These are phyloP conservation scores for Candida tunisiensis DNA, from an alignment of 1,139 yeast genomes.

Conservation along the genomic window DNA sequence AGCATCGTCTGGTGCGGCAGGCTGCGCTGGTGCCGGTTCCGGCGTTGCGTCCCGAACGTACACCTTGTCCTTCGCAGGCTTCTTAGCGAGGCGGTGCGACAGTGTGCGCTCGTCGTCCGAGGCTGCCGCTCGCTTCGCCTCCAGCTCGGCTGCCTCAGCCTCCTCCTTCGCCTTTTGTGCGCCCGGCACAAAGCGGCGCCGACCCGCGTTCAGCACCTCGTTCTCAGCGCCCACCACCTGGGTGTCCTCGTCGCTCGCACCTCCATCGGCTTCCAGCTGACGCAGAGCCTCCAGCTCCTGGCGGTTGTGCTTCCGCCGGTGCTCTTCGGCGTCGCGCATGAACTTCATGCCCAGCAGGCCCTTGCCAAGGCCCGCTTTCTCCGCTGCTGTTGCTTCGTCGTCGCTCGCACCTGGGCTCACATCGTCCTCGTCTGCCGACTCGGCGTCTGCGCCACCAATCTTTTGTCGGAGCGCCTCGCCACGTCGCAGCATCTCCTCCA, in stretches of 20 bases:
- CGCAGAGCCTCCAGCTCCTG: conserved; percentile 6
- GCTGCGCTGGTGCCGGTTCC: conserved; percentile 1
- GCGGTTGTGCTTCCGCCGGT: conserved; percentile 8
- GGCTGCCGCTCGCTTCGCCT: no score
- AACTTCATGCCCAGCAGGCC: conserved; percentile 91
- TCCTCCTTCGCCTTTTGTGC: conserved; percentile 32
- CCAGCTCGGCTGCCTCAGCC: conserved; percentile 28
- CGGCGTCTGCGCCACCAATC: conserved; percentile 49
- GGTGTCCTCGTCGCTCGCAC: conserved; percentile 18
- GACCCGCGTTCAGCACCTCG: conserved; percentile 43
- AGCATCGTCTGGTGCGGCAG: conserved; percentile 1
- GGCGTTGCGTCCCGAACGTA: conserved; percentile 1
- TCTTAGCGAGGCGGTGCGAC: conserved; percentile 23
- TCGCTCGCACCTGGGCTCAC: conserved; percentile 10
- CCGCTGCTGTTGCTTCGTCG: conserved; percentile 11
- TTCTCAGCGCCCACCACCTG: conserved; percentile 25
- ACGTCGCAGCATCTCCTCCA: conserved; percentile 86
- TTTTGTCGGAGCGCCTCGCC: conserved; percentile 66
- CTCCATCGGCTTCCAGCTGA: conserved; percentile 22
- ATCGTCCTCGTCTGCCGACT: conserved; percentile 22
- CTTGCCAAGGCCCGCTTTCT: conserved; percentile 41
- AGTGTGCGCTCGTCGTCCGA: conserved; percentile 39
- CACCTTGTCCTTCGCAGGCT: conserved; percentile 5
- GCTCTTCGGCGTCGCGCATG: conserved; percentile 54
- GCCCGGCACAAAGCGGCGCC: conserved; percentile 70